Base-by-base conservation (phyloP, 805 yeast species). In the Diddensiella caesifluorescens region DNA sequence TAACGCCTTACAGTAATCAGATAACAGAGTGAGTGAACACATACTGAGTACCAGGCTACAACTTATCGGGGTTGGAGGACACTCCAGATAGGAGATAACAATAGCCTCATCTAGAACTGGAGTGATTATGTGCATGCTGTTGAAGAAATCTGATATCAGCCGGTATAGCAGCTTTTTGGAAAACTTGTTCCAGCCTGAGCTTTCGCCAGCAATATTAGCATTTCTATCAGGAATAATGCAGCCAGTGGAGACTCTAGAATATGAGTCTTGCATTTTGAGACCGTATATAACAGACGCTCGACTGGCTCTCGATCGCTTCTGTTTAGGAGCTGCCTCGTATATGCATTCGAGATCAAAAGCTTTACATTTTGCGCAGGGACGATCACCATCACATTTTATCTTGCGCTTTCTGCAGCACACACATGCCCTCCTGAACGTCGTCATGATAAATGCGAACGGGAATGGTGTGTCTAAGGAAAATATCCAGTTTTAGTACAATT, bases 391-490 rank as follows among this genome's bases (percentile, higher is more conserved):
- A 30, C 49, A 45, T 18, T 39, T 39, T 21, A 45, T 38, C 21
- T 45, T 45, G 22, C 49, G 42, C 37, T 30, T 22, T 18, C 49
- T 20, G 25, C 49, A 45, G 22, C 46, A 38, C 21, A 42, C 49
- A 27, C 49, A 45, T 2, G 49, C 49, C 32, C 32, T 29, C 32
- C 63, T n/a, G n/a, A n/a, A n/a, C n/a, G n/a, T n/a, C n/a, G n/a
- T n/a, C n/a, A n/a, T n/a, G n/a, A n/a, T n/a, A n/a, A n/a, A n/a
- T n/a, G n/a, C n/a, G n/a, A n/a, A n/a, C n/a, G n/a, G n/a, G n/a
- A n/a, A n/a, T n/a, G n/a, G n/a, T n/a, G n/a, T n/a, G n/a, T n/a
- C n/a, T n/a, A n/a, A n/a, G n/a, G n/a, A n/a, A n/a, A n/a, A n/a
- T n/a, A n/a, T n/a, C n/a, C n/a, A n/a, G n/a, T n/a, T n/a, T n/a